These are phyloP conservation scores for Annulohypoxylon bovei DNA, from an alignment of 495 filamentous ascomycete species.

Conservation along the genomic window DNA sequence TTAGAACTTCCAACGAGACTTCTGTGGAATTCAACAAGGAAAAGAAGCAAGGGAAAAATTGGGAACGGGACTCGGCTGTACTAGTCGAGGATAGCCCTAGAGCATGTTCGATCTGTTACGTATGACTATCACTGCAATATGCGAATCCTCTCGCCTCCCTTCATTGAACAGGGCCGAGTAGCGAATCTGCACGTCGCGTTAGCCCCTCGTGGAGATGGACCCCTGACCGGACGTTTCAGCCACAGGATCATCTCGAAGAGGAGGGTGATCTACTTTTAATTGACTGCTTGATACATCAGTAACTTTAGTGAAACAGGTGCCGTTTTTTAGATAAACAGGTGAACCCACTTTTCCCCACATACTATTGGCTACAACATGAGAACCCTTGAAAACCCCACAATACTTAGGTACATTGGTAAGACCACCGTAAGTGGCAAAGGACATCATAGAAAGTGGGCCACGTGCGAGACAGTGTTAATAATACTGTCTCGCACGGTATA, in stretches of 20 bases:
- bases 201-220: conserved; percentile 34
- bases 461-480: too few species aligned
- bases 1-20: conserved; percentile 17
- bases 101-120: conserved; percentile 36
- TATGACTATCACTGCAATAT: conserved; percentile 36
- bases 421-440: too few species aligned
- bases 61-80: background rate
- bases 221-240: conserved; percentile 41
- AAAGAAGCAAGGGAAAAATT: conserved; percentile 9
- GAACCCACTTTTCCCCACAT: too few species aligned
- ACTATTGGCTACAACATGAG: too few species aligned
- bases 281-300: conserved; percentile 13
- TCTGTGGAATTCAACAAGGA: conserved; percentile 15
- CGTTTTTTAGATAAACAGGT: too few species aligned
- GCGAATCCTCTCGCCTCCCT: conserved; percentile 37
- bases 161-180: conserved; percentile 37
- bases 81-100: conserved; percentile 28
- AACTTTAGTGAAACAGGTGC: too few species aligned
- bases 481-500: too few species aligned
- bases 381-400: too few species aligned
- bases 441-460: too few species aligned
- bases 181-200: conserved; percentile 32
- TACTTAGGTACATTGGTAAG: too few species aligned
- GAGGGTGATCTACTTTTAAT: conserved; percentile 30
- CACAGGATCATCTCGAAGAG: conserved; percentile 26